Conservation (phyloP, 352 stramenopile genomes). For the Phytophthora podocarpi region DNA sequence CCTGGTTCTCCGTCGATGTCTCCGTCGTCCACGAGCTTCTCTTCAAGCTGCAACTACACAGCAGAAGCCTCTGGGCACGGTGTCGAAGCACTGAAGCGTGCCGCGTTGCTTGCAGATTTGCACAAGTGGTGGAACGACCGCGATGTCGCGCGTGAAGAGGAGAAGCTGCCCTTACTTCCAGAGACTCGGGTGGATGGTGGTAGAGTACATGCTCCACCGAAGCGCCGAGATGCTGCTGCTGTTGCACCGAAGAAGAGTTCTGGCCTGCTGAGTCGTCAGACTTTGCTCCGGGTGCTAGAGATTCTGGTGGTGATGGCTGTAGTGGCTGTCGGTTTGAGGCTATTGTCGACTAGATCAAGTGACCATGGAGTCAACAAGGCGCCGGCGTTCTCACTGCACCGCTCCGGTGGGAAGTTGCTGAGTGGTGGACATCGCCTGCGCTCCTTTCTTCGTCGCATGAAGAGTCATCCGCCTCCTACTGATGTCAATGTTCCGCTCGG, state of each 20-base stretch:
- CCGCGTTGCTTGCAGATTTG: slow-evolving; percentile 16
- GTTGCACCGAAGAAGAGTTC: background rate
- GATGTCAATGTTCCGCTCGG: slow-evolving; percentile 27
- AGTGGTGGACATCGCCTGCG: slow-evolving; percentile 29
- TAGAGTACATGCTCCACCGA: background rate
- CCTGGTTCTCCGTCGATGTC: slow-evolving; percentile 24
- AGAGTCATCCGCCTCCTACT: slow-evolving; percentile 24
- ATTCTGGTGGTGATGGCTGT: slow-evolving; percentile 31
- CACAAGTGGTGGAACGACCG: slow-evolving; percentile 22
- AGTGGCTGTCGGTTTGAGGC: slow-evolving; percentile 20
- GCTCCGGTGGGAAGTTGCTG: slow-evolving; percentile 34
- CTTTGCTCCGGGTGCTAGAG: slow-evolving; percentile 21
- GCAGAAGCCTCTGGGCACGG: background rate
- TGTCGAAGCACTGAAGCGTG: slow-evolving; percentile 8
- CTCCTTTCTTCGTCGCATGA: slow-evolving; percentile 34
- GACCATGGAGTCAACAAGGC: slow-evolving; percentile 10
- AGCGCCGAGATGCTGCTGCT: background rate
- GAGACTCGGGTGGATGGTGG: background rate
- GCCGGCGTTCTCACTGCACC: slow-evolving; percentile 31
- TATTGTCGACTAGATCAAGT: slow-evolving; percentile 17
- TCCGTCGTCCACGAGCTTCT: slow-evolving; percentile 19
- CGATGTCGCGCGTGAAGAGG: slow-evolving; percentile 7
- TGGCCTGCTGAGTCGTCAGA: background rate
- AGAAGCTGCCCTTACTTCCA: slow-evolving; percentile 21
- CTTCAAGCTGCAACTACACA: slow-evolving; percentile 15